Evolutionary conservation across 1,284 basidiomycete species (phyloP), one percentile per base, ranked within the genome.

Genomic region (Ganoderma leucocontextum): DNA sequence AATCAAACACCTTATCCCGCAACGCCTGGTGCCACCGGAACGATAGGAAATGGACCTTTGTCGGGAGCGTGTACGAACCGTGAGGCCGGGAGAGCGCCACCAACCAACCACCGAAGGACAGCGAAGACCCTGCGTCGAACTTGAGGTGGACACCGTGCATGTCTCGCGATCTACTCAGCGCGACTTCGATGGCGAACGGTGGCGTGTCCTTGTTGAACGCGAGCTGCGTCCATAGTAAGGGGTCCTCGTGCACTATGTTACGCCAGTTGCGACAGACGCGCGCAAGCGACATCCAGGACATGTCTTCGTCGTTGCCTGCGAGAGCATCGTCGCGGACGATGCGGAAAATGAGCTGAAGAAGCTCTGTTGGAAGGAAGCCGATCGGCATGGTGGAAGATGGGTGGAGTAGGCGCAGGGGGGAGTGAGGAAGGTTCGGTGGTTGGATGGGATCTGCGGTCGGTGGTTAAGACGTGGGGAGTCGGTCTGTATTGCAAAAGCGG

Each of bases 211-310:
- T 7, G 3, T n/a, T 33, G 36, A 58, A 58, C 19, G 33, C 33
- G 7, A 58, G 55, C 10, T 39, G n/a, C 8, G 59, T 60, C 59
- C 59, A 60, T 9, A 60, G 38, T 13, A 42, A 33, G 59, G 59
- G 39, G 39, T 41, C 25, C 17, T 29, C 41, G 6, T 29, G 17
- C n/a, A 60, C n/a, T 39, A 33, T 19, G 7, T 44, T 22, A 13
- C 59, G 22, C 59, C 59, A 60, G 22, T 19, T 5, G 22, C 17
- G 25, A 29, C 59, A 29, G 59, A 60, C 59, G 59, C 41, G 2
- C 41, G 39, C 13, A 7, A 60, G 39, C 17, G 17, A 25, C n/a
- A 36, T 42, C 59, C 59, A 60, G 10, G 39, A 44, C 59, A 60
- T 60, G 25, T 60, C 29, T 13, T 41, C 22, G 4, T 60, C 38